These are phyloP conservation scores for Aspergillus carlsbadensis DNA, from an alignment of 495 filamentous ascomycete species.

Conservation along the genomic window DNA sequence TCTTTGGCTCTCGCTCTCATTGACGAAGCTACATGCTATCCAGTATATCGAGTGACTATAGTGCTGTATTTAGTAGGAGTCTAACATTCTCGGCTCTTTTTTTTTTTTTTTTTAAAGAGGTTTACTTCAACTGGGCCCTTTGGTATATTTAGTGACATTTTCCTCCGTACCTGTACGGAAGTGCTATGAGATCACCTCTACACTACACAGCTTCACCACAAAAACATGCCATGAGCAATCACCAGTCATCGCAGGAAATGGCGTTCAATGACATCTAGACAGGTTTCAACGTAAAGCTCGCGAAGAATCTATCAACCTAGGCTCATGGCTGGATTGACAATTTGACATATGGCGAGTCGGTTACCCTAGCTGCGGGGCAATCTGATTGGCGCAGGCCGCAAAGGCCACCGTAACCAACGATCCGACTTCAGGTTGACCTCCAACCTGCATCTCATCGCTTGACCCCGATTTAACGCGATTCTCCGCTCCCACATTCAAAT, in stretches of 20 bases:
- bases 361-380: constrained; percentile 17
- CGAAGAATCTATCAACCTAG: neutral
- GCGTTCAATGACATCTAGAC: neutral
- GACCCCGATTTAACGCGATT: neutral
- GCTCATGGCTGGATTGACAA: neutral
- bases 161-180: too few species aligned
- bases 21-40: too few species aligned
- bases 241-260: neutral
- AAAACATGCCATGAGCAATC: too few species aligned
- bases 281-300: neutral
- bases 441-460: constrained; percentile 25
- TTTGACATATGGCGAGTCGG: constrained; percentile 5
- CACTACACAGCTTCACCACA: too few species aligned
- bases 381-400: constrained; percentile 41
- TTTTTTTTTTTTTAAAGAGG: too few species aligned
- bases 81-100: too few species aligned
- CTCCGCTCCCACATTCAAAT: constrained; percentile 11
- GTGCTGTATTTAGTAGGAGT: too few species aligned
- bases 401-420: constrained; percentile 40
- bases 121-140: too few species aligned
- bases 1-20: too few species aligned
- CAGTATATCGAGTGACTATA: too few species aligned
- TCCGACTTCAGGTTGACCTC: constrained; percentile 4
- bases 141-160: too few species aligned
- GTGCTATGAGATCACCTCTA: too few species aligned